Percentiles rank a stretch among this genome's conserved stretches.
Evolutionary conservation across 306 rosid species (phyloP).

Genomic region (Quercus rubra): DNA sequence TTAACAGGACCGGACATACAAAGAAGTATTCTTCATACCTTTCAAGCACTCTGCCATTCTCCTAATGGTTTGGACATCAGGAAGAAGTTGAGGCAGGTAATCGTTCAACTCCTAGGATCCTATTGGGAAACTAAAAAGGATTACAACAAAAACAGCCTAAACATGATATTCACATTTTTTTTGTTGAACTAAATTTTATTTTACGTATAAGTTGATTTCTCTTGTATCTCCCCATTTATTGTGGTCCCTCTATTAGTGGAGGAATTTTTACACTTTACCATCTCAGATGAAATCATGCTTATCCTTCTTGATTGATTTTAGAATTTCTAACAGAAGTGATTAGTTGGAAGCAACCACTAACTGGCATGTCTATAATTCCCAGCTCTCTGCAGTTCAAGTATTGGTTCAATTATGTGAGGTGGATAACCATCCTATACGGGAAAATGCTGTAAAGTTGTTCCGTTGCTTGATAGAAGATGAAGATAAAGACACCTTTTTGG

Average conservation of each 20-base stretch:
- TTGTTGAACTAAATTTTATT: no score
- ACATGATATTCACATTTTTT: background rate
- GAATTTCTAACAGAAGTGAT: background rate
- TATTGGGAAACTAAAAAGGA: background rate
- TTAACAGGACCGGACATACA: conserved; percentile 53
- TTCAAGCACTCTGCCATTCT: conserved; percentile 52
- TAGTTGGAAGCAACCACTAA: background rate
- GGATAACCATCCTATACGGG: conserved; percentile 30
- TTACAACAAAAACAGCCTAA: background rate
- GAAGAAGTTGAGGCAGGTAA: conserved; percentile 54
- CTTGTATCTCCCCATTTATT: background rate
- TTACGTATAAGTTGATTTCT: background rate
- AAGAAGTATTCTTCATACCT: conserved; percentile 46
- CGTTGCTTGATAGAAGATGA: conserved; percentile 44
- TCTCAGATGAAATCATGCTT: background rate
- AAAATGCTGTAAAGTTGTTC: conserved; percentile 47
- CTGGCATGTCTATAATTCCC: conserved; percentile 13
- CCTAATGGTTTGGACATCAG: conserved; percentile 52
- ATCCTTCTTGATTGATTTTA: background rate
- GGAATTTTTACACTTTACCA: background rate
- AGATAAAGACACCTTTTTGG: conserved; percentile 30
- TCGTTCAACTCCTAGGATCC: background rate
- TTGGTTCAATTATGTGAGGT: conserved; percentile 52
- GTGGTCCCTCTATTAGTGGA: background rate
- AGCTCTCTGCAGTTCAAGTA: conserved; percentile 61